A percentile compares a stretch with the other conserved stretches of the same genome.
Evolutionary conservation across 768 basidiomycete genomes (phyloP).

Genomic region (Termitomyces sp.): DNA sequence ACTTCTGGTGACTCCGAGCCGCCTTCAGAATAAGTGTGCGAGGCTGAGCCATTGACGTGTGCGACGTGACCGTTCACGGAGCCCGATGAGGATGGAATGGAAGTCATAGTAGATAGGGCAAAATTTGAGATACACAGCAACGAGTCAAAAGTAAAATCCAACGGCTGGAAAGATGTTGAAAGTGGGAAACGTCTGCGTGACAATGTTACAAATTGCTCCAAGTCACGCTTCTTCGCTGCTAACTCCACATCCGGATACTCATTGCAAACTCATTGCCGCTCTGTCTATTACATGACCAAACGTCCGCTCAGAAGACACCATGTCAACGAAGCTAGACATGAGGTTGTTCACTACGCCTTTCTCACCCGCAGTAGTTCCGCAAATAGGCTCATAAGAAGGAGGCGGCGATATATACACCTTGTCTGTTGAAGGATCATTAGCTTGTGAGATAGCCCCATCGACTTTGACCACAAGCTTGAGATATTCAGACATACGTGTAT

Average conservation of each 20-base stretch:
- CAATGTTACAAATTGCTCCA: constrained; percentile 17
- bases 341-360: constrained; percentile 48
- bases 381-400: constrained; percentile 49
- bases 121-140: constrained; percentile 11
- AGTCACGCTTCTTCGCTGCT: constrained; percentile 6
- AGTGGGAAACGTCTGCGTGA: constrained; percentile 18
- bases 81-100: constrained; percentile 38
- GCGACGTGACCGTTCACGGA: constrained; percentile 52
- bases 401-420: constrained; percentile 41
- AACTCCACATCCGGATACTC: constrained; percentile 1
- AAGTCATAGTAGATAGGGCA: constrained; percentile 29
- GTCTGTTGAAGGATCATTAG: background rate
- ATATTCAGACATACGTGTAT: background rate
- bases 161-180: constrained; percentile 9
- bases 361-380: constrained; percentile 40
- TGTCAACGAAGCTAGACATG: constrained; percentile 58
- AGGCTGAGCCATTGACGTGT: constrained; percentile 48
- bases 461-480: constrained; percentile 10
- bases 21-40: constrained; percentile 36
- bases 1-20: constrained; percentile 37
- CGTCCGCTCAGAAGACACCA: constrained; percentile 31
- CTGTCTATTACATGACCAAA: constrained; percentile 43
- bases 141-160: constrained; percentile 12
- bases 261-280: constrained; percentile 14
- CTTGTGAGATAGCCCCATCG: background rate